phyloP scores from a whole-genome alignment of 2,329 filamentous ascomycete genomes.

The Cercospora sojina region DNA sequence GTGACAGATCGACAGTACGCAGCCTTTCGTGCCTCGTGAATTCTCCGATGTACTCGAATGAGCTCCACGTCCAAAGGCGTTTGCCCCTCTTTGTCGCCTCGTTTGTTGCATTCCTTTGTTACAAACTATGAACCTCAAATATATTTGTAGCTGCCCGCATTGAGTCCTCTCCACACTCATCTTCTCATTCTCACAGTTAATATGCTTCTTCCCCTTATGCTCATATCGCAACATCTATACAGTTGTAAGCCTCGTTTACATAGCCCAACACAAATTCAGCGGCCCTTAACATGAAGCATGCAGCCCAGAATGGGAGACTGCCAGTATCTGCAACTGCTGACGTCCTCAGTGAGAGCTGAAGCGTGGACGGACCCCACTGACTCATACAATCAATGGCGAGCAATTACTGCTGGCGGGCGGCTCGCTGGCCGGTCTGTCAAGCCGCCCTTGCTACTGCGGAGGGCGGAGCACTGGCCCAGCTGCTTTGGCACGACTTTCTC shows the following conservation, averaged over 20 bases:
- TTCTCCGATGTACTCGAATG: not conserved
- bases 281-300: too few relatives aligned
- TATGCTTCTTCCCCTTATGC: too few relatives aligned
- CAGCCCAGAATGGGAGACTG: not conserved
- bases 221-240: not conserved
- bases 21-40: not conserved
- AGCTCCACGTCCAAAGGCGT: not conserved
- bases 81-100: not conserved
- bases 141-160: not conserved
- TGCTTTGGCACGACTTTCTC: not conserved
- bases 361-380: not conserved
- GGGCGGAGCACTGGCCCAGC: not conserved
- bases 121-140: not conserved
- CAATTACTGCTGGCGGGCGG: not conserved
- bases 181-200: not conserved
- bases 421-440: not conserved
- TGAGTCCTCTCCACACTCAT: not conserved
- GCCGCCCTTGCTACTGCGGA: not conserved
- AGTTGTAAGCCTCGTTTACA: not conserved
- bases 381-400: not conserved
- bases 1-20: not conserved
- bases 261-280: not conserved
- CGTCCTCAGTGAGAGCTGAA: not conserved
- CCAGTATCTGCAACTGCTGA: too few relatives aligned
- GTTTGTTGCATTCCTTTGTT: not conserved